Conservation (phyloP, 345 rosid species). For the Cardamine occulta region DNA sequence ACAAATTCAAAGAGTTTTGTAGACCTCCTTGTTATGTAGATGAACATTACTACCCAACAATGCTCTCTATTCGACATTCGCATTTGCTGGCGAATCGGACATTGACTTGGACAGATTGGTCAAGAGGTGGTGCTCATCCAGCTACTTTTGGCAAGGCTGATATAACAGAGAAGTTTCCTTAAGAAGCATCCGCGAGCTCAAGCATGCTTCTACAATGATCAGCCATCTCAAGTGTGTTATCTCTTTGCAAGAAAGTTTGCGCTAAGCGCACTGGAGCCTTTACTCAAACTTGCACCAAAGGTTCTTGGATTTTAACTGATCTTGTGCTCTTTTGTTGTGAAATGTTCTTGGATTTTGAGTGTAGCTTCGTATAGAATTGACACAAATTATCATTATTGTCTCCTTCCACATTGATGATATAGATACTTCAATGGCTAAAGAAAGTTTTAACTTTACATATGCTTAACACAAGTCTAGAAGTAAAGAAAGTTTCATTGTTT, state of each 20-base stretch:
- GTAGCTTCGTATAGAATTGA: conserved; percentile 24
- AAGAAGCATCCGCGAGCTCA: conserved; percentile 48
- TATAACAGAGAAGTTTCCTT: conserved; percentile 57
- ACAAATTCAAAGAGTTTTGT: conserved; percentile 73
- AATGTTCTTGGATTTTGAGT: conserved; percentile 19
- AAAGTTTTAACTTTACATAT: not conserved
- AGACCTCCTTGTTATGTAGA: conserved; percentile 81
- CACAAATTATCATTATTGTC: conserved; percentile 23
- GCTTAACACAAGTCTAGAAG: not conserved
- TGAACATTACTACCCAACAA: conserved; percentile 91
- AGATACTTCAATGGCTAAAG: conserved; percentile 25
- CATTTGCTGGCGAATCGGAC: conserved; percentile 69
- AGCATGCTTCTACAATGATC: conserved; percentile 59
- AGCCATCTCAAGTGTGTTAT: conserved; percentile 54
- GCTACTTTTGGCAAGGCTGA: conserved; percentile 66
- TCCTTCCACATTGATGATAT: conserved; percentile 19
- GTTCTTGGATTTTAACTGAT: conserved; percentile 58
- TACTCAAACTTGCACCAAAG: conserved; percentile 55
- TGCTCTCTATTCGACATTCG: conserved; percentile 63
- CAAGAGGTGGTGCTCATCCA: conserved; percentile 87
- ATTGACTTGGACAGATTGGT: conserved; percentile 90
- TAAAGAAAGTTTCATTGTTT: not conserved
- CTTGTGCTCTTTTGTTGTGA: not conserved
- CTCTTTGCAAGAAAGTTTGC: conserved; percentile 84
- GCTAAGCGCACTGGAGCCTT: conserved; percentile 72